Evolutionary conservation across 2,329 filamentous ascomycete genomes (phyloP).

Genomic region (Hortaea sp.): DNA sequence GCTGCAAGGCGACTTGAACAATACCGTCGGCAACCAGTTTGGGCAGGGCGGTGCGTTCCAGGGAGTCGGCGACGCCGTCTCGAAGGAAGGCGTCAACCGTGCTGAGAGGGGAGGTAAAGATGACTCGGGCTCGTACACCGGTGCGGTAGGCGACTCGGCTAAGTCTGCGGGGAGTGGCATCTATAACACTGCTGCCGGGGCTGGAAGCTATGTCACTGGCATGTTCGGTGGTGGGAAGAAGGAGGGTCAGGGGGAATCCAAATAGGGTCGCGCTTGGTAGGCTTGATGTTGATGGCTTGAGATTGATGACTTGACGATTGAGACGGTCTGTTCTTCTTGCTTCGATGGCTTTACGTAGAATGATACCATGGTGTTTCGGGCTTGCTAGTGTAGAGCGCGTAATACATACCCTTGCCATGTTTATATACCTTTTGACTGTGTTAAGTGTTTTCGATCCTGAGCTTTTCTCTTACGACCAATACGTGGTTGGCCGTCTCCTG

Average conservation of each 20-base stretch:
- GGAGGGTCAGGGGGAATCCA: constrained; percentile 10
- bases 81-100: constrained; percentile 57
- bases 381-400: no score
- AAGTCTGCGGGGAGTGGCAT: constrained; percentile 18
- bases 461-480: no score
- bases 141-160: constrained; percentile 18
- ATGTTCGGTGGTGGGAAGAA: constrained; percentile 24
- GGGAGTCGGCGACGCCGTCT: constrained; percentile 51
- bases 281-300: no score
- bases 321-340: no score
- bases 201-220: constrained; percentile 23
- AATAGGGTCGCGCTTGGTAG: no score
- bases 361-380: no score
- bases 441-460: no score
- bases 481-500: no score
- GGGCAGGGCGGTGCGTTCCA: constrained; percentile 58
- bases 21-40: constrained; percentile 52
- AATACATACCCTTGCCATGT: no score
- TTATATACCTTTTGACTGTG: no score
- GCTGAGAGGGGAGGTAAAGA: constrained; percentile 55
- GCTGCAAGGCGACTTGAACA: constrained; percentile 57
- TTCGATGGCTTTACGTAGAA: no score
- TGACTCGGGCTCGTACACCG: constrained; percentile 43
- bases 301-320: no score
- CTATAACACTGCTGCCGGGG: constrained; percentile 22